These are phyloP conservation scores for Mycena pura DNA, from an alignment of 768 basidiomycete species.

Conservation along the genomic window DNA sequence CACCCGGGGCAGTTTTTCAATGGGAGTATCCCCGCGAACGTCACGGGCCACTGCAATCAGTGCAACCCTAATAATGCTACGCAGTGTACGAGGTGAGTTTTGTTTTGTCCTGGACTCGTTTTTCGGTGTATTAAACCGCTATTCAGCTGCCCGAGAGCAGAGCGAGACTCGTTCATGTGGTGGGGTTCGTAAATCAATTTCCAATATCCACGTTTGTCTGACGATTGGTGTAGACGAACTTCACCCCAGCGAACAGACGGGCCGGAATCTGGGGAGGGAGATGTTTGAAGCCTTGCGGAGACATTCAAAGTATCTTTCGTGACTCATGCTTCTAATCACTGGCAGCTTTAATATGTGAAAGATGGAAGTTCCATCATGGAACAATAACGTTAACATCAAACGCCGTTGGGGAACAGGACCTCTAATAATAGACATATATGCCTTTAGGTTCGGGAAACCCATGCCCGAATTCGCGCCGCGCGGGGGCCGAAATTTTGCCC, in stretches of 20 bases:
- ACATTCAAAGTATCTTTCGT: no score
- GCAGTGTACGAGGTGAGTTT: conserved; percentile 20
- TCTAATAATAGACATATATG: no score
- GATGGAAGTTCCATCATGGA: no score
- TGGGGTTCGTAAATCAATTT: conserved; percentile 24
- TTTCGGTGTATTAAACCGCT: not conserved
- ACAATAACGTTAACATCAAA: no score
- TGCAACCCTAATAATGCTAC: conserved; percentile 23
- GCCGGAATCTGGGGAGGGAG: conserved; percentile 27
- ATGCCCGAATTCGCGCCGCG: no score
- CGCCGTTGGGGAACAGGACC: no score
- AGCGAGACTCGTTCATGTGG: conserved; percentile 31
- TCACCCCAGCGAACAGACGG: conserved; percentile 28
- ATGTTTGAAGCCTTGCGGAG: conserved; percentile 19
- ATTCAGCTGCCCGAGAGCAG: conserved; percentile 25
- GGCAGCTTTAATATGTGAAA: no score
- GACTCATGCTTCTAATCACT: no score
- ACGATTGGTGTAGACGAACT: no score
- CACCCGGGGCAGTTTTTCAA: conserved; percentile 30
- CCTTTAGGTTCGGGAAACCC: no score
- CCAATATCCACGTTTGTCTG: no score
- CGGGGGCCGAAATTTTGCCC: no score
- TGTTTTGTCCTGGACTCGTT: not conserved
- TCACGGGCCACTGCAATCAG: conserved; percentile 31
- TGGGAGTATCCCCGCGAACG: conserved; percentile 31